Conservation (phyloP, 257 asterid species). For the Agastache rugosa region DNA sequence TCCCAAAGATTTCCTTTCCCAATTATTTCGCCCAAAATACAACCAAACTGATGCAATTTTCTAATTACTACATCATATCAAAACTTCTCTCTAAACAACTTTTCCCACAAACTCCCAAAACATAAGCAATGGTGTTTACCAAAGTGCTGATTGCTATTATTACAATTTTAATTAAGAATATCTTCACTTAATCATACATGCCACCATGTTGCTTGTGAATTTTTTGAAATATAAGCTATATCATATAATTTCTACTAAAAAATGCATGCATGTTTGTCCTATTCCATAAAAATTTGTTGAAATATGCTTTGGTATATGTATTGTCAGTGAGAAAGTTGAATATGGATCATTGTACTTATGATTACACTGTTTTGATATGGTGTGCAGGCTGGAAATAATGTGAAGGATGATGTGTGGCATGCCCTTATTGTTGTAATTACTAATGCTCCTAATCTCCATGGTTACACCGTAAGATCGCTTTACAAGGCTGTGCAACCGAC, state of each 20-base stretch:
- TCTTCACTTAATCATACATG: slow-evolving; percentile 21
- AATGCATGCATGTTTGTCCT: not conserved
- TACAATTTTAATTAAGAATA: not conserved
- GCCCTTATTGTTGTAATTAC: slow-evolving; percentile 85
- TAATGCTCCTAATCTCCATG: slow-evolving; percentile 89
- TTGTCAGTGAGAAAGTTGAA: not conserved
- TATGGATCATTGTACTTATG: slow-evolving; percentile 18
- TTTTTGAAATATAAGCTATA: not conserved
- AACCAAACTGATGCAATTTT: slow-evolving; percentile 7
- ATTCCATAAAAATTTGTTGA: not conserved
- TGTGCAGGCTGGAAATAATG: slow-evolving; percentile 85
- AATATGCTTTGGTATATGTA: slow-evolving; percentile 6
- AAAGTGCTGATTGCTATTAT: not conserved
- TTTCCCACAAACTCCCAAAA: not conserved
- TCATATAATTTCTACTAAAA: not conserved
- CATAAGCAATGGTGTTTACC: not conserved
- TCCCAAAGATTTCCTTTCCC: not conserved
- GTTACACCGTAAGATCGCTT: slow-evolving; percentile 76
- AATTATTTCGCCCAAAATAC: not conserved
- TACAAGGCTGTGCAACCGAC: slow-evolving; percentile 73
- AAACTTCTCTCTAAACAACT: not conserved
- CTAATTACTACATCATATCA: not conserved
- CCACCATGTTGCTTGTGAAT: slow-evolving; percentile 18
- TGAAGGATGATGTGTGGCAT: slow-evolving; percentile 93
- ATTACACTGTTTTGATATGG: slow-evolving; percentile 20